Evolutionary conservation across 805 yeast species (phyloP).

Genomic region (Diddensiella santjacobensis): DNA sequence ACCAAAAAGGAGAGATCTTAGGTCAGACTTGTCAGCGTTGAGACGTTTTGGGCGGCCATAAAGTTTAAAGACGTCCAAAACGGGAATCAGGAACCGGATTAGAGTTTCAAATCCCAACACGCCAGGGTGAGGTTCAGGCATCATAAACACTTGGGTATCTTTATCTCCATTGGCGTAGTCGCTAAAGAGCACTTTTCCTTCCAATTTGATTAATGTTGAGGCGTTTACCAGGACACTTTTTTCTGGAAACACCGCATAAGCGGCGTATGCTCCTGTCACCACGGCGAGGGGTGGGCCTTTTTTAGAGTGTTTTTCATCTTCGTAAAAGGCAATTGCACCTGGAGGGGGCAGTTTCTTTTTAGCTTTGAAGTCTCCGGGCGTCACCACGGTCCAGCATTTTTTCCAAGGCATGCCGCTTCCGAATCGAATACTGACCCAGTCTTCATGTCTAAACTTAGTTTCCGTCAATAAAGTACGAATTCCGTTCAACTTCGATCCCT

Average conservation of each 20-base stretch:
- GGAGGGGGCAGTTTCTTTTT: conserved; percentile 37
- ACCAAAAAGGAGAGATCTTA: conserved; percentile 67
- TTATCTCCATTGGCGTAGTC: conserved; percentile 39
- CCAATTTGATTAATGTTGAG: conserved; percentile 83
- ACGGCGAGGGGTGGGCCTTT: conserved; percentile 67
- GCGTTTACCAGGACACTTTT: conserved; percentile 75
- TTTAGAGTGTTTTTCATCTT: conserved; percentile 68
- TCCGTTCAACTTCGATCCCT: conserved; percentile 84
- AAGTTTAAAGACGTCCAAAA: conserved; percentile 69
- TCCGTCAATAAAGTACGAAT: conserved; percentile 81
- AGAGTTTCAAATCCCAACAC: conserved; percentile 82
- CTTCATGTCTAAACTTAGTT: conserved; percentile 81
- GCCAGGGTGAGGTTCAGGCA: conserved; percentile 82
- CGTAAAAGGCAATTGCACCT: conserved; percentile 78
- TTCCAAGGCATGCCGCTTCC: conserved; percentile 99
- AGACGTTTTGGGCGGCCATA: conserved; percentile 80
- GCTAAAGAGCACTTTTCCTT: conserved; percentile 58
- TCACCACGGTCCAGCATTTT: conserved; percentile 86
- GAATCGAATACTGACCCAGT: conserved; percentile 91
- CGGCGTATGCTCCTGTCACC: conserved; percentile 61
- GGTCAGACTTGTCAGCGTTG: conserved; percentile 67
- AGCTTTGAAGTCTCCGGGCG: conserved; percentile 43
- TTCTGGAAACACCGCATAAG: conserved; percentile 91
- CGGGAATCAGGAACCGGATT: conserved; percentile 71
- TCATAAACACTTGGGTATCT: conserved; percentile 64